Percentiles rank a stretch among this genome's conserved stretches.
Conservation (phyloP, 2,329 filamentous ascomycete genomes). For the Apiospora malaysiana region DNA sequence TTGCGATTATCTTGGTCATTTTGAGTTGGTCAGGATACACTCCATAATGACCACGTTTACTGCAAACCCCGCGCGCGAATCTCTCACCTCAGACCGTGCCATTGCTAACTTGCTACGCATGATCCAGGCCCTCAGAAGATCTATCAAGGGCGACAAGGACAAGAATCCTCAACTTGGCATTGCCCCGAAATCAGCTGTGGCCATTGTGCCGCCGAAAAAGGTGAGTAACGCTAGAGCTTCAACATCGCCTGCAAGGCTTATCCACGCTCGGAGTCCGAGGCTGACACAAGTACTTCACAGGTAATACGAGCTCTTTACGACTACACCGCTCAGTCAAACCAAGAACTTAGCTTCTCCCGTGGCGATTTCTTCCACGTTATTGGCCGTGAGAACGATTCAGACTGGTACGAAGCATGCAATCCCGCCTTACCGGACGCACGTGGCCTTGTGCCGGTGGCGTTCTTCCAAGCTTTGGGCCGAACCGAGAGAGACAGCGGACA, state of each 20-base stretch:
- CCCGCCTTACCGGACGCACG: conserved; percentile 84
- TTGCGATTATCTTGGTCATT: conserved; percentile 19
- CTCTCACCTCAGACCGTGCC: conserved; percentile 30
- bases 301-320: conserved; percentile 97
- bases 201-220: conserved; percentile 93
- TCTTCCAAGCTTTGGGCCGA: conserved; percentile 91
- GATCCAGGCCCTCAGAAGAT: conserved; percentile 78
- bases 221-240: conserved; percentile 50
- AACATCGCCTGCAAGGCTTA: no score
- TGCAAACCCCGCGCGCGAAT: conserved; percentile 29
- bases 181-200: conserved; percentile 82
- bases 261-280: neutral
- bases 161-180: conserved; percentile 77
- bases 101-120: conserved; percentile 47
- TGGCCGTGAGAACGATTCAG: conserved; percentile 87
- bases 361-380: conserved; percentile 99
- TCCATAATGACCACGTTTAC: conserved; percentile 35
- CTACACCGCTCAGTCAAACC: conserved; percentile 76
- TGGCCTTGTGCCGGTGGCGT: conserved; percentile 90
- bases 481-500: conserved; percentile 87
- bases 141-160: conserved; percentile 88
- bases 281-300: conserved; percentile 52
- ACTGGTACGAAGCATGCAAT: conserved; percentile 99
- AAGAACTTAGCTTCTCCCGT: conserved; percentile 89
- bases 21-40: conserved; percentile 25